phyloP scores from a whole-genome alignment of 768 basidiomycete genomes.

The Chiua virens region DNA sequence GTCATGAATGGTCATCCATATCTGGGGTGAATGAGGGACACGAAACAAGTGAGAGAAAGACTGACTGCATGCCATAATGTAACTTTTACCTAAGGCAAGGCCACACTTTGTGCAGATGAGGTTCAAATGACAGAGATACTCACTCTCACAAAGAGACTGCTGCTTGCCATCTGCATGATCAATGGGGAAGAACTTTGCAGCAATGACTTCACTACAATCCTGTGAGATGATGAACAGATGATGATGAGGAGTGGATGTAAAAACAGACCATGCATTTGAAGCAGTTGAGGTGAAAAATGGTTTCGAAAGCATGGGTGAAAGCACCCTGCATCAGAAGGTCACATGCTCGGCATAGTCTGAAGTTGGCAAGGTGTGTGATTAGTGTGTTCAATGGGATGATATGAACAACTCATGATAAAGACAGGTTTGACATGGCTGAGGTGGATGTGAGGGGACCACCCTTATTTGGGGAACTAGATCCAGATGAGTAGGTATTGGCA shows the following conservation, averaged over 20 bases:
- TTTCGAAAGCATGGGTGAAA: conserved; percentile 91
- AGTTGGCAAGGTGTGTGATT: neutral
- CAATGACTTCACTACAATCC: conserved; percentile 97
- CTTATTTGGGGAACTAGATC: conserved; percentile 37
- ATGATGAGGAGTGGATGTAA: neutral
- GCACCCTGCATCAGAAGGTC: conserved; percentile 88
- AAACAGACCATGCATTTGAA: conserved; percentile 94
- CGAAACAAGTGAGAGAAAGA: conserved; percentile 16
- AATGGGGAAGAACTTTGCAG: conserved; percentile 98
- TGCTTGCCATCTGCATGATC: conserved; percentile 88
- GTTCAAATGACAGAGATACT: conserved; percentile 95
- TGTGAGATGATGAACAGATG: conserved; percentile 32
- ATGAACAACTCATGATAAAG: conserved; percentile 53
- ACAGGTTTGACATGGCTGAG: conserved; percentile 52
- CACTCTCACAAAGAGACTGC: conserved; percentile 95
- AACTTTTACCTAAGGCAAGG: conserved; percentile 91
- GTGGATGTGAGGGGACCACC: conserved; percentile 51
- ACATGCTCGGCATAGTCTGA: conserved; percentile 73
- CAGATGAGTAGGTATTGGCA: conserved; percentile 54
- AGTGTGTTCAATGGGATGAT: conserved; percentile 8
- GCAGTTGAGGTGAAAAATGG: conserved; percentile 95
- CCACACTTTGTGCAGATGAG: conserved; percentile 97
- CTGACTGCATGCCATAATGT: conserved; percentile 98
- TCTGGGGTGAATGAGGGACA: conserved; percentile 13
- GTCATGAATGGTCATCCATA: too few species aligned